phyloP scores from a whole-genome alignment of 208 protist genomes.

The Crithidia thermophila region DNA sequence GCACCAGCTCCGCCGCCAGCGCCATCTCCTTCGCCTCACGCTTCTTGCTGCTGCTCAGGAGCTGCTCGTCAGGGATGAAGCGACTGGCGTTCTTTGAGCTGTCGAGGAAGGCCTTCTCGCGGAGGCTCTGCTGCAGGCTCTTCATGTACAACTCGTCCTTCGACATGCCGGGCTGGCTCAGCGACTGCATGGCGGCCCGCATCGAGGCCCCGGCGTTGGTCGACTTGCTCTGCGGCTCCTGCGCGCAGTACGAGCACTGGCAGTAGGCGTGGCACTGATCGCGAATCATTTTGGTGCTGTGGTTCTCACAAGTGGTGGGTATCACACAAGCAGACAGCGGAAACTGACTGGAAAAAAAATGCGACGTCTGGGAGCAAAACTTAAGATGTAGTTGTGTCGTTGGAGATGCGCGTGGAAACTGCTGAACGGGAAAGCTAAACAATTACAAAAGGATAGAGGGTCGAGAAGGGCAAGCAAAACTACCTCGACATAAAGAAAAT shows the following conservation, averaged over 20 bases:
- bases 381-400: too few species aligned
- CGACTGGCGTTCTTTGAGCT: constrained; percentile 72
- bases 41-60: constrained; percentile 74
- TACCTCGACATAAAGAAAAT: too few species aligned
- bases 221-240: constrained; percentile 33
- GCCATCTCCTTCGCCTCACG: constrained; percentile 68
- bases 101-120: constrained; percentile 50
- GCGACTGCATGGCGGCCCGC: constrained; percentile 39
- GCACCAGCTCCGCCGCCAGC: constrained; percentile 57
- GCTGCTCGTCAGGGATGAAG: constrained; percentile 85
- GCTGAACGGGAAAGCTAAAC: too few species aligned
- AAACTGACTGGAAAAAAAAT: too few species aligned
- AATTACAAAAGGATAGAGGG: too few species aligned
- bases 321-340: too few species aligned
- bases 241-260: constrained; percentile 76
- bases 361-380: too few species aligned
- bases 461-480: too few species aligned
- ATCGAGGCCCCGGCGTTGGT: constrained; percentile 28
- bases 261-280: constrained; percentile 83
- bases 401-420: too few species aligned
- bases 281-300: constrained; percentile 55
- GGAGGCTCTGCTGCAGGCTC: constrained; percentile 61
- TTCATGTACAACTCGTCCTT: constrained; percentile 82
- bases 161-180: constrained; percentile 39
- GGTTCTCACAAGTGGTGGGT: background rate